Conservation (phyloP, 2,329 filamentous ascomycete species). For the Clarireedia homoeocarpa region DNA sequence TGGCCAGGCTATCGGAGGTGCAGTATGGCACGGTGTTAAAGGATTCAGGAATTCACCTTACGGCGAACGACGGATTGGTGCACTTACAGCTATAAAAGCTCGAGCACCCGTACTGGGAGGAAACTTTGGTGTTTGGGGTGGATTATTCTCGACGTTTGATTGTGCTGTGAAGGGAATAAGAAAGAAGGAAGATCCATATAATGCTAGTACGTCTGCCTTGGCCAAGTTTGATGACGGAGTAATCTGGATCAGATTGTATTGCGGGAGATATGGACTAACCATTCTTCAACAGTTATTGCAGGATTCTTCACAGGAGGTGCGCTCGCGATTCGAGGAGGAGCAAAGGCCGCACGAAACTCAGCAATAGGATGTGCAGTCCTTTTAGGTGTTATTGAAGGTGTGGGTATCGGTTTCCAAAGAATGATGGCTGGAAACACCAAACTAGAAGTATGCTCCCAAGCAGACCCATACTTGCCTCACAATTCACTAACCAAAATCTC, state of each 20-base stretch:
- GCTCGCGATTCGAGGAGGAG: conserved; percentile 83
- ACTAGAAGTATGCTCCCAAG: conserved; percentile 53
- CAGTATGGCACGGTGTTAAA: conserved; percentile 96
- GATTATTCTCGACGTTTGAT: conserved; percentile 91
- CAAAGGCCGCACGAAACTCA: conserved; percentile 86
- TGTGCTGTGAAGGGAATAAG: conserved; percentile 90
- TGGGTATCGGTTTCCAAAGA: conserved; percentile 90
- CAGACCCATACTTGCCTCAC: neutral
- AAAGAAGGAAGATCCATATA: conserved; percentile 97
- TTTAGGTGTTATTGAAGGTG: conserved; percentile 92
- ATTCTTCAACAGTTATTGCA: conserved; percentile 56
- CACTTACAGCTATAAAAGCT: conserved; percentile 95
- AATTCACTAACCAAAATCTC: conserved; percentile 5
- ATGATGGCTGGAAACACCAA: conserved; percentile 88
- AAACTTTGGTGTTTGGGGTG: conserved; percentile 98
- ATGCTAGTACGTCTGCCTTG: conserved; percentile 54
- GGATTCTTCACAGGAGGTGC: conserved; percentile 95
- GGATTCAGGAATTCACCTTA: conserved; percentile 85
- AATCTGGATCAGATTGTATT: neutral
- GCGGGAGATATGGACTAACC: conserved; percentile 8
- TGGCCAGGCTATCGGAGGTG: conserved; percentile 61
- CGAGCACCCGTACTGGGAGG: conserved; percentile 91
- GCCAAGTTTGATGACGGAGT: neutral
- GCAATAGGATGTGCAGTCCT: conserved; percentile 94
- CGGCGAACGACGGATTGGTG: conserved; percentile 91